These are phyloP conservation scores for Cercospora zeina DNA, from an alignment of 2,329 filamentous ascomycete genomes.

Conservation along the genomic window DNA sequence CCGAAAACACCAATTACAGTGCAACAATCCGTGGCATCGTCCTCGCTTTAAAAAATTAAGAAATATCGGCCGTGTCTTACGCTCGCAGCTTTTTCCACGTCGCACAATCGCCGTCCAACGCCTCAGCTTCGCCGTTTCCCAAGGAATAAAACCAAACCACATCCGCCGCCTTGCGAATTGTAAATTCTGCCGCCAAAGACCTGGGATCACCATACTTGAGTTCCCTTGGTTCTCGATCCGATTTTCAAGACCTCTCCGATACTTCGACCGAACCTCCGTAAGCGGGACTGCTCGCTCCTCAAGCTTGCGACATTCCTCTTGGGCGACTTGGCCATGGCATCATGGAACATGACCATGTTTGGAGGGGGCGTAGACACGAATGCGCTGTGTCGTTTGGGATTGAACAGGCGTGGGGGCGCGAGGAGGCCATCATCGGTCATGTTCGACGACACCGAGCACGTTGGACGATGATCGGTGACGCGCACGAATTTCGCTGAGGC, in stretches of 20 bases:
- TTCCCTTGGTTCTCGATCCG: constrained; percentile 7
- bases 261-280: constrained; percentile 20
- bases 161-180: not conserved
- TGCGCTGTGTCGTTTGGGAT: constrained; percentile 2
- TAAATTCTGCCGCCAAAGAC: not conserved
- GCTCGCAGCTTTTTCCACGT: not conserved
- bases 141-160: too few relatives aligned
- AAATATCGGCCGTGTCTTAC: constrained; percentile 1
- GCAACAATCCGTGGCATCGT: constrained; percentile 3
- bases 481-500: constrained; percentile 19
- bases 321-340: not conserved
- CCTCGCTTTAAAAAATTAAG: not conserved
- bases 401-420: not conserved
- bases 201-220: constrained; percentile 9
- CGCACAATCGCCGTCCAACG: constrained; percentile 3
- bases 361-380: constrained; percentile 15
- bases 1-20: constrained; percentile 2
- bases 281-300: constrained; percentile 19
- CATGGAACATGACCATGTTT: constrained; percentile 3
- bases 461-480: constrained; percentile 17
- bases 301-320: constrained; percentile 17
- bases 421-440: not conserved
- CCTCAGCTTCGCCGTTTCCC: not conserved
- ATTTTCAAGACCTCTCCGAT: constrained; percentile 23
- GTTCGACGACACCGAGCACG: constrained; percentile 7